A percentile compares a stretch with the other conserved stretches of the same genome.
phyloP scores from a whole-genome alignment of 176 grass and related monocot species.

The Oryza coarctata region DNA sequence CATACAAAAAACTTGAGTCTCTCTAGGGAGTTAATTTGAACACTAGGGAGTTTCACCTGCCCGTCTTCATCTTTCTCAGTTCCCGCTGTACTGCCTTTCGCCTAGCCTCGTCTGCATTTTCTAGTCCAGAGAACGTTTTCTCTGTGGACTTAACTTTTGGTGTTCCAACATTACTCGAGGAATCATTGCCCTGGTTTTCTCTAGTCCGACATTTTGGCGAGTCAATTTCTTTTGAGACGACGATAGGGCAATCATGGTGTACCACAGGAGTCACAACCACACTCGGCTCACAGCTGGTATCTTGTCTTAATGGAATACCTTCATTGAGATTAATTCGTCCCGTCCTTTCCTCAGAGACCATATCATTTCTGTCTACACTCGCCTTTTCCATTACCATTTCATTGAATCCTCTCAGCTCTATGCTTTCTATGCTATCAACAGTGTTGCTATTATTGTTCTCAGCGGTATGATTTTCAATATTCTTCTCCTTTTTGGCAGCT shows the following conservation, averaged over 20 bases:
- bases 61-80: not conserved
- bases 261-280: not conserved
- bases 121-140: not conserved
- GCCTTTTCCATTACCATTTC: conserved; percentile 14
- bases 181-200: conserved; percentile 26
- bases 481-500: conserved; percentile 36
- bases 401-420: conserved; percentile 5
- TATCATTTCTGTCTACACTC: conserved; percentile 31
- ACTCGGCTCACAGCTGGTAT: conserved; percentile 9
- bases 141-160: not conserved
- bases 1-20: not conserved
- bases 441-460: conserved; percentile 28
- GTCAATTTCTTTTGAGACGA: conserved; percentile 19
- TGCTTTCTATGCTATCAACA: conserved; percentile 19
- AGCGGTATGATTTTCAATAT: conserved; percentile 9
- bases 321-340: conserved; percentile 34
- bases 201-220: conserved; percentile 4
- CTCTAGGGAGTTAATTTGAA: not conserved
- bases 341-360: conserved; percentile 18
- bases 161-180: conserved; percentile 10
- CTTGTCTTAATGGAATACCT: conserved; percentile 23
- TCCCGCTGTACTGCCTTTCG: not conserved
- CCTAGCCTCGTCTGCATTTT: not conserved
- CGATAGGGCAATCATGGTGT: not conserved
- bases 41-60: not conserved